Percentiles rank a stretch among this genome's conserved stretches.
These are phyloP conservation scores for Talaromyces sp. DNA, from an alignment of 2,329 filamentous ascomycete species.

Conservation along the genomic window DNA sequence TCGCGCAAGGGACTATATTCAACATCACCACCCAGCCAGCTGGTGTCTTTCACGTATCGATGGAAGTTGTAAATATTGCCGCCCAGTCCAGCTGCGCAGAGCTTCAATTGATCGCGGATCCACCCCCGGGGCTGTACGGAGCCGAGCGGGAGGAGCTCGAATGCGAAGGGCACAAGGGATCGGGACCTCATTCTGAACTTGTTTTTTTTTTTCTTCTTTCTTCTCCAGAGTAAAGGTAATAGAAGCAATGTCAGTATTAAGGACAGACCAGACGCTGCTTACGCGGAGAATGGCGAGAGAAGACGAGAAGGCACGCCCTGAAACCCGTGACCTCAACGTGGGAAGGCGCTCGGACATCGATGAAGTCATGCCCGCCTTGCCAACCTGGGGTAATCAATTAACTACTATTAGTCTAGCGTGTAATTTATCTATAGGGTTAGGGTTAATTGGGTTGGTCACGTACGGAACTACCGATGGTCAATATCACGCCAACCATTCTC, in stretches of 20 bases:
- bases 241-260: no score
- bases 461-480: no score
- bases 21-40: conserved; percentile 13
- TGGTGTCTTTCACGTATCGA: conserved; percentile 14
- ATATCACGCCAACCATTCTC: no score
- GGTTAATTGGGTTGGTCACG: background rate
- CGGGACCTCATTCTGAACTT: conserved; percentile 11
- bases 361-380: conserved; percentile 1
- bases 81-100: conserved; percentile 16
- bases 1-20: conserved; percentile 18
- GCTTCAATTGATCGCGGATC: conserved; percentile 17
- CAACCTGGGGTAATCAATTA: conserved; percentile 4
- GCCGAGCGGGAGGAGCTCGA: conserved; percentile 17
- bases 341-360: background rate
- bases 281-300: background rate
- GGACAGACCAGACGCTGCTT: background rate
- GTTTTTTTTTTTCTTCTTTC: no score
- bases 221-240: no score
- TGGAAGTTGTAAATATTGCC: conserved; percentile 18
- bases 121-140: conserved; percentile 16
- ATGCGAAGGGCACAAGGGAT: conserved; percentile 14
- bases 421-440: background rate
- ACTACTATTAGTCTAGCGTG: background rate
- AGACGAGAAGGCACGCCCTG: background rate
- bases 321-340: background rate